Base-by-base conservation (phyloP, 768 basidiomycete genomes). In the Agrocybe pediades region DNA sequence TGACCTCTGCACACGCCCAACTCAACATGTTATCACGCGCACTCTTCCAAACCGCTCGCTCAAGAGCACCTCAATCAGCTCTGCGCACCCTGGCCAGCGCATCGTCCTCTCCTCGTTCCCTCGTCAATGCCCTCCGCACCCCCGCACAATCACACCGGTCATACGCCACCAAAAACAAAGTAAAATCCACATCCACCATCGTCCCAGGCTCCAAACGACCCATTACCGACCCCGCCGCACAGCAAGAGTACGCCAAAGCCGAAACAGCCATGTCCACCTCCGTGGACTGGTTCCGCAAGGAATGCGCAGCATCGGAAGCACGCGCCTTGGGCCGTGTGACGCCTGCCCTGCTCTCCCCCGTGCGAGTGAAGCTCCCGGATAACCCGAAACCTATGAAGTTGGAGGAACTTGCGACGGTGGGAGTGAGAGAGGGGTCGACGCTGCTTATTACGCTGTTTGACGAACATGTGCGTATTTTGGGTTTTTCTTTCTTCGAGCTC, bases 311-410 rank as follows among this genome's bases (percentile, higher is more conserved):
- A 16, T 72, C 85, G 19, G 88, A 91, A 68, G 81, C 79, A 19
- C 84, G 90, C 13, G 88, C 87, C 1, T 82, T 76, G 49, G 92
- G 92, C 25, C 86, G 90, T 23, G 80, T 94, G 55, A 90, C 87
- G 0, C 88, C 92, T 1, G 79, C 79, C 1, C 61, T 94, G 56
- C 78, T 94, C 46, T 74, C 84, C 11, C 81, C 86, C 0, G 88
- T 94, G 6, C 78, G 82, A 17, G 84, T 93, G 25, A 73, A 72
- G 48, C 60, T 82, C 3, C 75, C 79, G 0, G 76, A 73, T 4
- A 64, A 65, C 26, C 71, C 72, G 26, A 69, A 72, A 24, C 50
- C 69, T 2, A 66, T 75, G 41, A 74, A 68, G 41, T 68, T 94
- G 30, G 85, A 91, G 39, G 87, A 91, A 49, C 65, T 93, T 21